Evolutionary conservation across 1,139 yeast species (phyloP), one percentile per base, ranked within the genome.

Genomic region (Hansenula lynferdii): DNA sequence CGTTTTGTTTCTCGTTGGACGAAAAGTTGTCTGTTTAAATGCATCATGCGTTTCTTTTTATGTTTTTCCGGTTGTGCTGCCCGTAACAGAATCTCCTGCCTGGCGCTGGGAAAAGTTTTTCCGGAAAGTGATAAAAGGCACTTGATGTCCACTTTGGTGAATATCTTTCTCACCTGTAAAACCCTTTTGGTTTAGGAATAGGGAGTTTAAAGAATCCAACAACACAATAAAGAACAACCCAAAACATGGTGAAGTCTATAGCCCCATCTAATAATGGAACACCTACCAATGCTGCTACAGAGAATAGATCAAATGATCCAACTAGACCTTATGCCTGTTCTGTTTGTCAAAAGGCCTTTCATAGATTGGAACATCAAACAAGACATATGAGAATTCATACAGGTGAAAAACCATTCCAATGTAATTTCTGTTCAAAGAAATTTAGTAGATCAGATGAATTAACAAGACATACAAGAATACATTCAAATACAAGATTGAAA

Each of bases 371-470:
- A 54, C 85, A 81, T 56, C 81, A 80, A 54, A 77, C 86, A 8
- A 71, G 89, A 49, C 90, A 82, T 53, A 80, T 79, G 53, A 64
- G 85, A 43, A 78, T 82, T 28, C 85, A 79, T 52, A 79, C 85
- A 2, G 85, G 85, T 20, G 85, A 80, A 54, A 79, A 84, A 49
- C 92, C 92, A 11, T 86, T 82, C 56, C 76, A 72, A 20, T 84
- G 94, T 60, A 73, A 77, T 23, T 79, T 67, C 45, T 84, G 92
- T 57, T 56, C 69, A 31, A 82, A 82, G 58, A 67, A 78, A 44
- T 83, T 83, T 58, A 73, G 81, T 42, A 65, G 90, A 44, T 68
- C 80, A 33, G 86, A 82, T 49, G 87, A 83, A 49, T 62, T 82
- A 46, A 81, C 86, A 11, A 68, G 87, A 47, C 90, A 80, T 57